Base-by-base conservation (phyloP, 1,139 yeast genomes). In the Diutina sp. region DNA sequence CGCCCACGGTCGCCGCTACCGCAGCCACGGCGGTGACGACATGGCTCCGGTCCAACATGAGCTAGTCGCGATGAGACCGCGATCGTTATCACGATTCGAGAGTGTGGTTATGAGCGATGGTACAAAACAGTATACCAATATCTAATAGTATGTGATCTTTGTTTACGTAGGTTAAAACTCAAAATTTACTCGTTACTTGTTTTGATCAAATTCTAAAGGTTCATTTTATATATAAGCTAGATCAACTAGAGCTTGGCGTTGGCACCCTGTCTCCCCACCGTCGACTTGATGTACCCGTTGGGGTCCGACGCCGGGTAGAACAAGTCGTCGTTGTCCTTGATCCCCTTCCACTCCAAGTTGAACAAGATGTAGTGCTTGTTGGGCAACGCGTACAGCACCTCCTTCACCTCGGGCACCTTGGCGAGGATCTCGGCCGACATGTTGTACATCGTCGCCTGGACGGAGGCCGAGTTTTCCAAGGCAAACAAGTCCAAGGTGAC, bases 361-460 rank as follows among this genome's bases (percentile, higher is more conserved):
- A 83, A 79, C 69, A 88, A 79, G 66, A 90, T 80, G 74, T 86
- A 90, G 71, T 90, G 97, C 73, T 88, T 90, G 79, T 90, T 90
- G 66, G 97, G 97, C 67, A 90, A 79, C 51, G 79, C 73, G 70
- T 88, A 90, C 57, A 84, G 72, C 51, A 90, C 96, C 54, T 76
- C 76, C 59, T 75, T 79, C 57, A 90, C 76, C 60, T 76, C 77
- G 6, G 83, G 76, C 58, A 81, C 85, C 56, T 66, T 67, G 56
- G 73, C 76, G 67, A 90, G 79, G 62, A 90, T 89, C 61, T 82
- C 83, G 60, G 81, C 77, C 48, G 89, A 79, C 93, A 90, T 90
- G 77, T 90, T 88, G 78, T 83, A 90, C 97, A 90, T 90, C 60
- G 97, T 90, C 51, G 96, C 96, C 74, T 90, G 97, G 55, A 90